Percentiles rank a stretch among this genome's conserved stretches.
phyloP scores from a whole-genome alignment of 1,284 basidiomycete genomes.

The Rhodotorula sp. region DNA sequence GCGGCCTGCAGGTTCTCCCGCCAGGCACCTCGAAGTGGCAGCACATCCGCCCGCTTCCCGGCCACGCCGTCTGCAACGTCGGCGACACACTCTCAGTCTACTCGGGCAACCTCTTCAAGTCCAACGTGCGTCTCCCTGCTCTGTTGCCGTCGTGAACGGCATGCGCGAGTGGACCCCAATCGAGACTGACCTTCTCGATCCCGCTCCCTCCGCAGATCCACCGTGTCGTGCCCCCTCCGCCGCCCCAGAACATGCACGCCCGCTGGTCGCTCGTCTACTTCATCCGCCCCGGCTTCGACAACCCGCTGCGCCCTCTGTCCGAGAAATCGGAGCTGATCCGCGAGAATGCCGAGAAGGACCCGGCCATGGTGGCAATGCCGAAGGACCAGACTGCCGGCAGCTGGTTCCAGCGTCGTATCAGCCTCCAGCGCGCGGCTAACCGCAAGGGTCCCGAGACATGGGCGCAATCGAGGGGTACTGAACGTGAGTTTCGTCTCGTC shows the following conservation, averaged over 20 bases:
- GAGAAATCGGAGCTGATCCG: conserved; percentile 23
- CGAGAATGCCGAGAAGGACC: conserved; percentile 23
- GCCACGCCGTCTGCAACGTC: conserved; percentile 45
- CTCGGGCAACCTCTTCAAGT: conserved; percentile 50
- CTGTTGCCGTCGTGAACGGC: neutral
- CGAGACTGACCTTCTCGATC: neutral
- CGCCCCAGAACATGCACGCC: conserved; percentile 24
- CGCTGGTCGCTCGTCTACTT: conserved; percentile 41
- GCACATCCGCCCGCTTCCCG: conserved; percentile 41
- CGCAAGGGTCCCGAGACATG: conserved; percentile 38
- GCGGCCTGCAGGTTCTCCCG: conserved; percentile 45
- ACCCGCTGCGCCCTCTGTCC: conserved; percentile 16
- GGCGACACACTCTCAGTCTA: conserved; percentile 43
- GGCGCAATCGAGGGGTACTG: conserved; percentile 35
- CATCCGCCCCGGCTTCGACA: conserved; percentile 22
- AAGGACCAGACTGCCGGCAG: conserved; percentile 27
- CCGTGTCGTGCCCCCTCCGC: conserved; percentile 53
- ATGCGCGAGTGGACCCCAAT: too few relatives aligned
- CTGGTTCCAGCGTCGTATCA: conserved; percentile 36
- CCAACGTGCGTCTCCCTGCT: neutral
- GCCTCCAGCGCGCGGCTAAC: conserved; percentile 31
- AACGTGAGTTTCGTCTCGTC: conserved; percentile 41
- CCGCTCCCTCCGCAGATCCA: conserved; percentile 55
- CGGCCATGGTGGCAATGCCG: conserved; percentile 25
- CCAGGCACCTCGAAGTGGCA: conserved; percentile 43